Conservation (phyloP, 345 rosid species). For the Erysimum cheiranthoides region DNA sequence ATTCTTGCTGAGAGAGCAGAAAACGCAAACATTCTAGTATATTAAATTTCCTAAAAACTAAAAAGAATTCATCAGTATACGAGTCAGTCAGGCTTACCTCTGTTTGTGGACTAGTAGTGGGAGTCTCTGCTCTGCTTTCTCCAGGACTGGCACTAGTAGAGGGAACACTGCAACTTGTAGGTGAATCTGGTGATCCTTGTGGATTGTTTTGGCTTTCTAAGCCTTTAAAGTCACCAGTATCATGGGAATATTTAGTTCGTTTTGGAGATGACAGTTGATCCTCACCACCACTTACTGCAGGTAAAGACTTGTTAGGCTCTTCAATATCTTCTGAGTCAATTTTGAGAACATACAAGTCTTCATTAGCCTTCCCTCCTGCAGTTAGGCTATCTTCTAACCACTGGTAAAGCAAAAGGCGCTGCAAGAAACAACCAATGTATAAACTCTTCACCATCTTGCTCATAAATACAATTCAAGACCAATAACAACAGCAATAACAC, state of each 20-base stretch:
- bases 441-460: constrained; percentile 9
- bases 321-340: constrained; percentile 47
- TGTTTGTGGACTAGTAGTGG: constrained; percentile 46
- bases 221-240: constrained; percentile 31
- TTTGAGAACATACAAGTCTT: constrained; percentile 62
- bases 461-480: constrained; percentile 1
- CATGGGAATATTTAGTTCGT: constrained; percentile 50
- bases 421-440: constrained; percentile 37
- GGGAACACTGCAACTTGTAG: constrained; percentile 45
- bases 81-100: constrained; percentile 55
- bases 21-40: not conserved
- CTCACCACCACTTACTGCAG: constrained; percentile 37
- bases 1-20: not conserved
- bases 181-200: constrained; percentile 44
- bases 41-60: not conserved
- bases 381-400: constrained; percentile 91
- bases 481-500: not conserved
- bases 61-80: not conserved
- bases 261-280: constrained; percentile 51
- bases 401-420: constrained; percentile 70
- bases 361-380: constrained; percentile 66
- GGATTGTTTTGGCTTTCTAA: constrained; percentile 31
- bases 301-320: constrained; percentile 45
- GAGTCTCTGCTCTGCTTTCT: constrained; percentile 44
- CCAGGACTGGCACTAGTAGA: constrained; percentile 48